Percentiles rank a stretch among this genome's conserved stretches.
Conservation (phyloP, 352 stramenopile species). For the Elongisporangium undulatum region DNA sequence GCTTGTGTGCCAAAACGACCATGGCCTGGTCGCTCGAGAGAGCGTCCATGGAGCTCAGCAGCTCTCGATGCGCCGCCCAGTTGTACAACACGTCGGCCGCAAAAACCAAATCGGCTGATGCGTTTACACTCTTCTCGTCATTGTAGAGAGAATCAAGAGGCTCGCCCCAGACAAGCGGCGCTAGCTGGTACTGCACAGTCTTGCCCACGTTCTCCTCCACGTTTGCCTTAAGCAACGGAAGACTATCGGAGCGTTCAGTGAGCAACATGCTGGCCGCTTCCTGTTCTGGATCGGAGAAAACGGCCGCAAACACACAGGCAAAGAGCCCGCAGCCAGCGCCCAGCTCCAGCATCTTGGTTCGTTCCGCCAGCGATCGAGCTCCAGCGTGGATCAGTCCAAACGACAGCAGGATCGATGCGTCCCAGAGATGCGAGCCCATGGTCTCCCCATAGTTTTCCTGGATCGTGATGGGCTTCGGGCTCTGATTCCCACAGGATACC, state of each 20-base stretch:
- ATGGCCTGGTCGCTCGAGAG: neutral
- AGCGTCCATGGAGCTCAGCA: slow-evolving; percentile 30
- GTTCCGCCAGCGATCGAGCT: neutral
- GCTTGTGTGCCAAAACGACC: slow-evolving; percentile 52
- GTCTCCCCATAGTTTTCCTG: slow-evolving; percentile 59
- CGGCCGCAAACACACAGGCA: slow-evolving; percentile 17
- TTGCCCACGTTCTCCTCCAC: slow-evolving; percentile 17
- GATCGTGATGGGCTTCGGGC: slow-evolving; percentile 12
- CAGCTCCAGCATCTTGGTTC: slow-evolving; percentile 29
- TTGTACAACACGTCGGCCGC: slow-evolving; percentile 62
- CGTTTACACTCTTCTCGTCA: neutral
- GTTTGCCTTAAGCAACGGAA: slow-evolving; percentile 22
- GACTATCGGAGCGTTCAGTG: slow-evolving; percentile 34
- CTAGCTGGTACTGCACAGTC: neutral
- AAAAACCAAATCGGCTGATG: slow-evolving; percentile 23
- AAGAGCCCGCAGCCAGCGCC: slow-evolving; percentile 49
- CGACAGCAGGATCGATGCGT: slow-evolving; percentile 52
- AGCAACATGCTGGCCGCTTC: slow-evolving; percentile 11
- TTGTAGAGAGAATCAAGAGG: neutral
- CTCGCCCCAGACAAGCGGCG: slow-evolving; percentile 31
- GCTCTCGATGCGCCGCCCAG: slow-evolving; percentile 39
- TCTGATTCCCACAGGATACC: neutral
- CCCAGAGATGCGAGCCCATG: slow-evolving; percentile 69
- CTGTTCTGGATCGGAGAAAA: neutral
- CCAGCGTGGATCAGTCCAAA: slow-evolving; percentile 22